phyloP scores from a whole-genome alignment of 495 filamentous ascomycete species.

The Penicillium cosmopolitanum region DNA sequence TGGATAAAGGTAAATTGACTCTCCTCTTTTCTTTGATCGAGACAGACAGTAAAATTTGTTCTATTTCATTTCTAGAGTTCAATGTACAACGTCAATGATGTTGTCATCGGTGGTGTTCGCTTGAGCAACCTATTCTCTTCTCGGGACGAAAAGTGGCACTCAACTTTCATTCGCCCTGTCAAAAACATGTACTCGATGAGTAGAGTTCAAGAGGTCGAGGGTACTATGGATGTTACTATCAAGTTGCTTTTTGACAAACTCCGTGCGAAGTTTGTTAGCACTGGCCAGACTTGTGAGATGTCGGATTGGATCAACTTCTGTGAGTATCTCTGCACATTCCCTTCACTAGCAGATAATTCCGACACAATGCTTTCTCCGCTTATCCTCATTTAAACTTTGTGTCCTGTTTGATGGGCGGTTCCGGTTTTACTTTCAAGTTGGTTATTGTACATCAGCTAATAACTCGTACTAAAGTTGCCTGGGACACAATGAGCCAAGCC shows the following conservation, averaged over 20 bases:
- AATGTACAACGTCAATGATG: constrained; percentile 36
- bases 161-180: constrained; percentile 30
- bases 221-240: constrained; percentile 29
- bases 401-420: not conserved
- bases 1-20: constrained; percentile 35
- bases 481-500: constrained; percentile 39
- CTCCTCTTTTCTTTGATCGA: not conserved
- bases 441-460: not conserved
- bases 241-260: constrained; percentile 31
- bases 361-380: not conserved
- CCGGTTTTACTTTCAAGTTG: not conserved
- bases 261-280: constrained; percentile 22
- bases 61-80: constrained; percentile 20
- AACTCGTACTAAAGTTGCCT: constrained; percentile 32
- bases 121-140: constrained; percentile 35
- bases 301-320: constrained; percentile 25
- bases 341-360: not conserved
- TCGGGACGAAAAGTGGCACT: constrained; percentile 37
- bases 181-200: constrained; percentile 33
- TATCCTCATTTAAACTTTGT: too few species aligned
- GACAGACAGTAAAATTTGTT: too few species aligned
- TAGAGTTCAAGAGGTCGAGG: constrained; percentile 33
- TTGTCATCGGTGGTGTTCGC: constrained; percentile 23
- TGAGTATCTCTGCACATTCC: constrained; percentile 1
- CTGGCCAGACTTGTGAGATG: constrained; percentile 25